Evolutionary conservation across 495 filamentous ascomycete genomes (phyloP), one percentile per base, ranked within the genome.

Genomic region (Chaetomium fimeti): DNA sequence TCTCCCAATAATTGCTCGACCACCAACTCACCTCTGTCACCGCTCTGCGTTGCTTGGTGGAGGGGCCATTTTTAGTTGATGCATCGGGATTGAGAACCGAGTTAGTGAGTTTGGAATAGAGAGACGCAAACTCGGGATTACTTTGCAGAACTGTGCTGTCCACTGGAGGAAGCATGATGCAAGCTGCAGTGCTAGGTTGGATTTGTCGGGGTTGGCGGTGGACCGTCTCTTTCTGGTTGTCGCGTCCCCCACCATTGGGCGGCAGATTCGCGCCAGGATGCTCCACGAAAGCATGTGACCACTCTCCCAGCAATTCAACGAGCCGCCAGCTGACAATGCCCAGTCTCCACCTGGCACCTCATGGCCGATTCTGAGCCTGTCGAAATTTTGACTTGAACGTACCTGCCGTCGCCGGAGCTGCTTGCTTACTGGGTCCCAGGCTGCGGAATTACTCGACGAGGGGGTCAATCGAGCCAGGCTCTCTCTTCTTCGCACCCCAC

Each of bases 61-160:
- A 71, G 57, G 79, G 74, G 62, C 85, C 75, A 40, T 81, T 77
- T 67, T 81, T 83, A 0, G 86, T 88, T 16, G 86, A 87, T 16
- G 83, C 86, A 79, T 88, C 82, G 0, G 82, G 73, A 62, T 87
- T 86, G 27, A 91, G 77, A 9, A 88, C 70, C 0, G 75, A 80
- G 1, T 76, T 81, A 0, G 86, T 86, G 8, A 91, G 68, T 20
- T 82, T 83, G 20, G 83, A 80, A 70, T 89, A 86, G 1, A 91
- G 78, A 29, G 76, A 78, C 57, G 86, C 84, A 66, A 91, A 91
- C 52, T 86, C 78, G 25, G 86, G 86, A 62, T 89, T 90, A 29
- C 77, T 78, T 56, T 84, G 76, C 2, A 91, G 76, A 53, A 91
- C 79, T 0, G 79, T 71, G 28, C 84, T 81, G 36, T 90, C 87